Percentiles rank a stretch among this genome's conserved stretches.
phyloP scores from a whole-genome alignment of 2,329 filamentous ascomycete genomes.

The Aspergillus quadricinctus region DNA sequence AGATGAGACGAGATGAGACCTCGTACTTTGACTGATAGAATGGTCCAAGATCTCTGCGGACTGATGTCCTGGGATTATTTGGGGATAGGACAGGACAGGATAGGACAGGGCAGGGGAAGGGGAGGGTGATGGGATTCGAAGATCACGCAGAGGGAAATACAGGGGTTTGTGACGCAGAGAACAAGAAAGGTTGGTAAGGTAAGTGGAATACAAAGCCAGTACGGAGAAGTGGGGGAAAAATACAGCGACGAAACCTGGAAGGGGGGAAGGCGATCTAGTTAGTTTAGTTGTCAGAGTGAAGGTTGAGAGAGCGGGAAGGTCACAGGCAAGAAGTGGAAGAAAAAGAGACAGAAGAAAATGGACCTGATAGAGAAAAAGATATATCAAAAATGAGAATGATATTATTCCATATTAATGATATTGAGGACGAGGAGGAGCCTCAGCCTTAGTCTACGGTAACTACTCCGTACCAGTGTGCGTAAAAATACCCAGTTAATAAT shows the following conservation, averaged over 20 bases:
- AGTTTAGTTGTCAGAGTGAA: background rate
- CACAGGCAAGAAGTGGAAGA: too few species aligned
- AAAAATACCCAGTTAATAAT: background rate
- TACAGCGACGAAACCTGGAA: background rate
- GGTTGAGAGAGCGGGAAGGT: too few species aligned
- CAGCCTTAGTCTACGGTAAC: background rate
- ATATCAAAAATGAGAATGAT: background rate
- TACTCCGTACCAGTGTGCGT: background rate
- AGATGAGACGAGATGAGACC: background rate
- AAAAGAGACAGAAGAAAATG: too few species aligned
- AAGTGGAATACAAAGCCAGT: background rate
- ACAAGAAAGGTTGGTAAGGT: background rate
- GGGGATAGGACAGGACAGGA: background rate
- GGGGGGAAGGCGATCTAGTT: background rate
- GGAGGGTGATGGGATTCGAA: background rate
- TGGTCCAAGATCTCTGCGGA: constrained; percentile 9
- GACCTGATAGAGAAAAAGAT: background rate
- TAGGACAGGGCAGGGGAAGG: background rate
- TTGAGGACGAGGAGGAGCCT: background rate
- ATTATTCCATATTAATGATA: background rate
- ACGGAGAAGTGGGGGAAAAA: background rate
- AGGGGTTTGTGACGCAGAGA: background rate
- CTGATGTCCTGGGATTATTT: background rate
- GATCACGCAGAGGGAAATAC: background rate
- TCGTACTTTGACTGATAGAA: background rate